Evolutionary conservation across 345 rosid genomes (phyloP).

Genomic region (Litchi chinensis): DNA sequence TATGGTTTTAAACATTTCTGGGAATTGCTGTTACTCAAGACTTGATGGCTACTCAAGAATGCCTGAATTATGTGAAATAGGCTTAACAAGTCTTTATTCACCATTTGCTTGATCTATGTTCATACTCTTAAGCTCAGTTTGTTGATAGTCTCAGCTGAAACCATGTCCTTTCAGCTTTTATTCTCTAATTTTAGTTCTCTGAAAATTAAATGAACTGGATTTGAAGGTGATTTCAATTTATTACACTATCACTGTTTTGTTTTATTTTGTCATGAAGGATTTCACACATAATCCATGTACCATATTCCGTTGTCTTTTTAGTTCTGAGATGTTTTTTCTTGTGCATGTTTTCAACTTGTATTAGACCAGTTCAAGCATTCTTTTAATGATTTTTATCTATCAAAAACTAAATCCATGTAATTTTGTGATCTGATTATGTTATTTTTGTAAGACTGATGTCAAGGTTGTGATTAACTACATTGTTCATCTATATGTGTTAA

Average conservation of each 20-base stretch:
- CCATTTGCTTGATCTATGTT: neutral
- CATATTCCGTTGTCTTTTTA: neutral
- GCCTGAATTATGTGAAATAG: neutral
- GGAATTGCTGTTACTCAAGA: neutral
- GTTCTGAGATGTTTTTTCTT: neutral
- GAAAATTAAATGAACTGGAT: constrained; percentile 14
- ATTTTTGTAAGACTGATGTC: neutral
- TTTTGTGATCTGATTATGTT: neutral
- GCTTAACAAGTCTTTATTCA: neutral
- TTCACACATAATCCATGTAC: constrained; percentile 5
- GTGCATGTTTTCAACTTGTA: neutral
- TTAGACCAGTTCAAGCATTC: neutral
- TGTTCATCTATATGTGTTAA: neutral
- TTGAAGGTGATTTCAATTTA: constrained; percentile 12
- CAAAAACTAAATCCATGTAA: neutral
- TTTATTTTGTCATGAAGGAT: constrained; percentile 4
- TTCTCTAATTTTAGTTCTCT: neutral
- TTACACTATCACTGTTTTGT: neutral
- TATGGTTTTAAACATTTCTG: constrained; percentile 18
- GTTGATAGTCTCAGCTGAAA: neutral
- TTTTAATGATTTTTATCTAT: neutral
- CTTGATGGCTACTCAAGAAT: constrained; percentile 5
- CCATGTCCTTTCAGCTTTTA: neutral
- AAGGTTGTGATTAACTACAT: neutral
- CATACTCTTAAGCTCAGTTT: neutral